Conservation (phyloP, 2,329 filamentous ascomycete species). For the Emericellopsis atlantica region DNA sequence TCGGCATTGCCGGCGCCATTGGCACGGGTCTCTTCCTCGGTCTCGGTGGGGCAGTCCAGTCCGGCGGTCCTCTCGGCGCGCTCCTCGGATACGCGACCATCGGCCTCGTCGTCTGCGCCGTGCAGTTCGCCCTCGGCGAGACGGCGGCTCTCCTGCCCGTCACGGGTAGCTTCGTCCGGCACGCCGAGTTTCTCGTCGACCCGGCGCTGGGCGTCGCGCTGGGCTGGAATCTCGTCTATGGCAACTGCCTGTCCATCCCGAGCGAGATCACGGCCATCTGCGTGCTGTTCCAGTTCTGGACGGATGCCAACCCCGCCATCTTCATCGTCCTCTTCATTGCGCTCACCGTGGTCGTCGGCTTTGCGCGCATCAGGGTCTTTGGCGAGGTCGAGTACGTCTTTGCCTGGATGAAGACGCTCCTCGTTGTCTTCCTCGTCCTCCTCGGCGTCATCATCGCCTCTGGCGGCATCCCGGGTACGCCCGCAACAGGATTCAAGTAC, state of each 20-base stretch:
- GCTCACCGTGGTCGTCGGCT: constrained; percentile 41
- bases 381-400: constrained; percentile 46
- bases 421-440: constrained; percentile 50
- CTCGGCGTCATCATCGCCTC: constrained; percentile 50
- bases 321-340: constrained; percentile 37
- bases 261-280: constrained; percentile 51
- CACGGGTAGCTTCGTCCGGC: constrained; percentile 50
- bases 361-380: constrained; percentile 44
- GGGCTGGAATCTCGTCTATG: constrained; percentile 42
- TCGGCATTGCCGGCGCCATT: constrained; percentile 48
- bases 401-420: constrained; percentile 41
- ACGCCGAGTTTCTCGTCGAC: constrained; percentile 47
- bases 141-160: constrained; percentile 47
- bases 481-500: constrained; percentile 52
- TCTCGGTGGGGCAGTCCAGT: constrained; percentile 38
- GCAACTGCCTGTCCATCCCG: constrained; percentile 39
- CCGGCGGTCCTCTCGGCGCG: constrained; percentile 33
- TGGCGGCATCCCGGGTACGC: constrained; percentile 45
- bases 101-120: constrained; percentile 42
- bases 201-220: constrained; percentile 44
- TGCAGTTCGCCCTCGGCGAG: constrained; percentile 47
- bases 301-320: constrained; percentile 37
- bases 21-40: constrained; percentile 50
- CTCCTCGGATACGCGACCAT: constrained; percentile 42
- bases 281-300: constrained; percentile 52